phyloP scores from a whole-genome alignment of 192 early-diverging fungal species.

The Rhizophagus sp. region DNA sequence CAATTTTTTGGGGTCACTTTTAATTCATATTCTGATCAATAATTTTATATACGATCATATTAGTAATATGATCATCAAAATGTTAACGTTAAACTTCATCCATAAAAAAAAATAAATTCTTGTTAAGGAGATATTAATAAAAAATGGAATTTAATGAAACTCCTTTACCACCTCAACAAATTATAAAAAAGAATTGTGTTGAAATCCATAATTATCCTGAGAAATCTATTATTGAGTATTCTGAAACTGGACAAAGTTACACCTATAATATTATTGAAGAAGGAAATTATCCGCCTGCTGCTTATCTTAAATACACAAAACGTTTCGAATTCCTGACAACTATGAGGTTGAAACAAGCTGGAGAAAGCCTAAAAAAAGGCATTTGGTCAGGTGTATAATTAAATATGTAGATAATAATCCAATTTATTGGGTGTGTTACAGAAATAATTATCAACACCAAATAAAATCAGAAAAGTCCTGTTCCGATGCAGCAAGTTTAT shows the following conservation, averaged over 20 bases:
- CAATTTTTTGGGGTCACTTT: too few species aligned
- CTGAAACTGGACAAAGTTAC: background rate
- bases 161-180: too few species aligned
- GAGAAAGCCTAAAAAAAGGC: background rate
- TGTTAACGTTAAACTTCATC: too few species aligned
- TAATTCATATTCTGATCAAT: too few species aligned
- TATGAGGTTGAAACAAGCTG: background rate
- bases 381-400: background rate
- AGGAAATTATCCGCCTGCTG: background rate
- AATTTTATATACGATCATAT: too few species aligned
- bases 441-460: background rate
- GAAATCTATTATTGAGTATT: conserved; percentile 2
- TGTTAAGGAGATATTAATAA: too few species aligned
- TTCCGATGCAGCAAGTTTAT: background rate
- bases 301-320: conserved; percentile 1
- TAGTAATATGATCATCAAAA: too few species aligned
- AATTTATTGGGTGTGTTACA: background rate
- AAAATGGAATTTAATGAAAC: too few species aligned
- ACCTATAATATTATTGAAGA: conserved; percentile 5
- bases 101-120: too few species aligned
- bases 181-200: too few species aligned
- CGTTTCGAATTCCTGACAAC: background rate
- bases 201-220: conserved; percentile 2
- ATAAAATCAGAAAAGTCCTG: background rate
- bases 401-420: conserved; percentile 1